Evolutionary conservation across 2,329 filamentous ascomycete species (phyloP), one percentile per base, ranked within the genome.

Genomic region (Orbilia oligospora): DNA sequence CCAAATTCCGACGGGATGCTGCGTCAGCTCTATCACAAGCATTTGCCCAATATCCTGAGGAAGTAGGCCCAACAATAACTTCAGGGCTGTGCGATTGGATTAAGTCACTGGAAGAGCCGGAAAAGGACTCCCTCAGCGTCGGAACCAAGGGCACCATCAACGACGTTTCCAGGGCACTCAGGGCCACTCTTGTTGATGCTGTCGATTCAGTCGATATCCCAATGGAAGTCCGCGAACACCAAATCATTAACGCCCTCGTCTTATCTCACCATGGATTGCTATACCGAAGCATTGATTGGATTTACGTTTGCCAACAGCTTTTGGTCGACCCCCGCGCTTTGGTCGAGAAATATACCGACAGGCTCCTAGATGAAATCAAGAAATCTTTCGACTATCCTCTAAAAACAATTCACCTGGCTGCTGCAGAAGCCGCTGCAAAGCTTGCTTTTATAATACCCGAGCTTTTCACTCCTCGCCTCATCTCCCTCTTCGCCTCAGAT

Each of bases 391-490:
- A 67, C 8, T 72, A 78, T 51, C 75, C 75, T 8, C 76, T 75
- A 10, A 71, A 79, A 41, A 73, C 64, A 12, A 53, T 79, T 9
- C 70, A 79, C 20, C 85, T 86, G 48, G 95, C 95, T 66, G 92
- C 95, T 2, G 97, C 91, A 84, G 91, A 90, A 81, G 93, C 95
- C 6, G 93, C 93, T 10, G 94, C 94, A 44, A 96, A 98, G 82
- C 87, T 99, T 75, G 94, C 93, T 2, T 99, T 99, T 83, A 93
- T 99, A 27, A 92, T 95, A 3, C 96, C 96, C 0, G 92, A 96
- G 51, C 87, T 87, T 16, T 92, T 97, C 85, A 91, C 93, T 20
- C 89, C 93, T 3, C 88, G 89, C 6, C 88, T 99, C 24, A 89
- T 97, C 27, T 86, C 90, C 30, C 89, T 96, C 56, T 90, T 99